These are phyloP conservation scores for Aureobasidium melanogenum DNA, from an alignment of 2,329 filamentous ascomycete genomes.

Conservation along the genomic window DNA sequence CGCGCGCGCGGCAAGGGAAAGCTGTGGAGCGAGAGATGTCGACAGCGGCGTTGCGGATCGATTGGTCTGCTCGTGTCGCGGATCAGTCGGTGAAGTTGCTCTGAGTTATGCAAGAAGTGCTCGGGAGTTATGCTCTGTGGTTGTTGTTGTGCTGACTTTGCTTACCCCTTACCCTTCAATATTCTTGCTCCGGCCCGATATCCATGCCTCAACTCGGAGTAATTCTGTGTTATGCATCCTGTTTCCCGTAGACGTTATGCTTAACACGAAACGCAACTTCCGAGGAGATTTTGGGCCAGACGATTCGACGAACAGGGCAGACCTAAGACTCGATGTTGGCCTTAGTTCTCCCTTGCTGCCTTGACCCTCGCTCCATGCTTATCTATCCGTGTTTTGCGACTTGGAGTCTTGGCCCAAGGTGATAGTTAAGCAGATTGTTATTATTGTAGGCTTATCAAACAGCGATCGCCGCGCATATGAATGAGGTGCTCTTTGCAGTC, in stretches of 20 bases:
- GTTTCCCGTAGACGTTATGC: background rate
- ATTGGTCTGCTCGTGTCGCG: background rate
- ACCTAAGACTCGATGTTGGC: background rate
- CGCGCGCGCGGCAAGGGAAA: background rate
- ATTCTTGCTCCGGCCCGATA: background rate
- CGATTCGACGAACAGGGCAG: background rate
- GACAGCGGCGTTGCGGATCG: background rate
- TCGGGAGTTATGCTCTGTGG: background rate
- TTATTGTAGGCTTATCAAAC: background rate
- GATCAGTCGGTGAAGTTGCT: background rate
- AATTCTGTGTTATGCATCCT: background rate
- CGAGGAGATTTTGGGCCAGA: background rate
- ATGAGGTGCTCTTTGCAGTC: too few species aligned
- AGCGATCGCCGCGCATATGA: background rate
- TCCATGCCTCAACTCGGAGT: background rate
- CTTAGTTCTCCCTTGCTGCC: background rate
- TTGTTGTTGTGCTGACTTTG: background rate
- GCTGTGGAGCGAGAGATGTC: background rate
- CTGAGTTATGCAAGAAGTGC: background rate
- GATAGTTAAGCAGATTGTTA: background rate
- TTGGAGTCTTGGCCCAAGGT: background rate
- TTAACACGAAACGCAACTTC: background rate
- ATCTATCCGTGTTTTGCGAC: background rate
- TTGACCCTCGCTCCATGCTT: background rate
- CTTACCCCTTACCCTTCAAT: background rate